Base-by-base conservation (phyloP, 371 early-diverging fungal species). In the Neoconidiobolus thromboides region DNA sequence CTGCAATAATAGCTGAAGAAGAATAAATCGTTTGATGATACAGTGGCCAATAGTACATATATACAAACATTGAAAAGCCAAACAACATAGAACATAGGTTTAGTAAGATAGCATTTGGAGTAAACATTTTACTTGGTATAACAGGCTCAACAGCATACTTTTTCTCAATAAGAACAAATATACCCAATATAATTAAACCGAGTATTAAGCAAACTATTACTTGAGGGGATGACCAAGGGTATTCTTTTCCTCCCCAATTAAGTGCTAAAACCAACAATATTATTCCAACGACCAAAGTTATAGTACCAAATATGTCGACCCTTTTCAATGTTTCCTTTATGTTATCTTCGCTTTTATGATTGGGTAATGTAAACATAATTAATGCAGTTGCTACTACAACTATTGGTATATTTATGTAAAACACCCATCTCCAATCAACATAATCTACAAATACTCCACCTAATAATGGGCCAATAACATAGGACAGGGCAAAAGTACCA, bases 1-100 rank as follows among this genome's bases (percentile, higher is more conserved):
- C 86, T 7, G 82, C 70, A 1, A 50, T 26, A 5, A 71, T 73
- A 12, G 73, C 69, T 37, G 66, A 62, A 36, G 62, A 60, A 10
- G 5, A 5, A 6, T 70, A 63, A 56, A 73, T 68, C 43, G 73
- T 61, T 55, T 73, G 75, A 67, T 75, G 81, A 47, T 72, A 78
- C 44, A 78, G 54, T 2, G 87, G 79, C 9, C 80, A 74, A 68
- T 83, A 85, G 63, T 82, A 91, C 5, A 86, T 64, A 10, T 81
- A 72, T 15, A 78, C 76, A 53, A 84, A 78, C 61, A 87, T 81
- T 37, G 74, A 65, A 50, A 84, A 74, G 40, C 90, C 90, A 38
- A 82, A 53, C 55, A 73, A 77, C 62, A 85, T 74, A 4, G 71
- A 65, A 1, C 67, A 46, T 10, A 73, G 61, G 26, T 79, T 55